Percentiles rank a stretch among this genome's conserved stretches.
Conservation (phyloP, 2,329 filamentous ascomycete species). For the Nothopassalora personata region DNA sequence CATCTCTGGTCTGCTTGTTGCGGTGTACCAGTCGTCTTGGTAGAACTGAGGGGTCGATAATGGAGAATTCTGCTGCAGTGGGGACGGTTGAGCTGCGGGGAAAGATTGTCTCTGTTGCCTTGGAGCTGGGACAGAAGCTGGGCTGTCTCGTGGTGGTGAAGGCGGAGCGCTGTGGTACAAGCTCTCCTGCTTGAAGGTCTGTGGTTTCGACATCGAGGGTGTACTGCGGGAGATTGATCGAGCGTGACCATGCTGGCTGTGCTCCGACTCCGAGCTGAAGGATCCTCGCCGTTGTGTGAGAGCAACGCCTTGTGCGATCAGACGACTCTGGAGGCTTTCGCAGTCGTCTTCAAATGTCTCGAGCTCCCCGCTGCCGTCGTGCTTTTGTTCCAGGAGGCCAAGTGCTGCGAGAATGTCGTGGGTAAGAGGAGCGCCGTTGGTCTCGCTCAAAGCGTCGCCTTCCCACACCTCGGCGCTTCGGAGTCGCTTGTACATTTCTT, state of each 20-base stretch:
- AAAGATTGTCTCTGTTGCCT: slow-evolving; percentile 10
- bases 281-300: slow-evolving; percentile 49
- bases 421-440: slow-evolving; percentile 54
- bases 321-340: slow-evolving; percentile 49
- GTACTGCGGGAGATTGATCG: slow-evolving; percentile 30
- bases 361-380: slow-evolving; percentile 41
- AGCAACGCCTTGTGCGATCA: slow-evolving; percentile 50
- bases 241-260: slow-evolving; percentile 39
- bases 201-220: slow-evolving; percentile 30
- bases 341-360: slow-evolving; percentile 56
- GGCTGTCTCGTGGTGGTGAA: slow-evolving; percentile 25
- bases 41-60: slow-evolving; percentile 28
- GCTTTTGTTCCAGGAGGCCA: slow-evolving; percentile 50
- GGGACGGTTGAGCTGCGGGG: slow-evolving; percentile 19
- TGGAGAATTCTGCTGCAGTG: slow-evolving; percentile 23
- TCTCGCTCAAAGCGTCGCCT: slow-evolving; percentile 48
- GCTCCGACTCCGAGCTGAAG: slow-evolving; percentile 54
- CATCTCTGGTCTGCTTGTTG: slow-evolving; percentile 14
- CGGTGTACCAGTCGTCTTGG: slow-evolving; percentile 27
- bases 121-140: slow-evolving; percentile 10
- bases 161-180: slow-evolving; percentile 27
- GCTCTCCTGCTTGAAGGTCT: slow-evolving; percentile 12
- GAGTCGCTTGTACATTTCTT: slow-evolving; percentile 54
- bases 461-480: slow-evolving; percentile 52
- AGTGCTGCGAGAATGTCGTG: slow-evolving; percentile 59